A percentile compares a stretch with the other conserved stretches of the same genome.
phyloP scores from a whole-genome alignment of 2,329 filamentous ascomycete species.

The Ustilaginoidea virens region DNA sequence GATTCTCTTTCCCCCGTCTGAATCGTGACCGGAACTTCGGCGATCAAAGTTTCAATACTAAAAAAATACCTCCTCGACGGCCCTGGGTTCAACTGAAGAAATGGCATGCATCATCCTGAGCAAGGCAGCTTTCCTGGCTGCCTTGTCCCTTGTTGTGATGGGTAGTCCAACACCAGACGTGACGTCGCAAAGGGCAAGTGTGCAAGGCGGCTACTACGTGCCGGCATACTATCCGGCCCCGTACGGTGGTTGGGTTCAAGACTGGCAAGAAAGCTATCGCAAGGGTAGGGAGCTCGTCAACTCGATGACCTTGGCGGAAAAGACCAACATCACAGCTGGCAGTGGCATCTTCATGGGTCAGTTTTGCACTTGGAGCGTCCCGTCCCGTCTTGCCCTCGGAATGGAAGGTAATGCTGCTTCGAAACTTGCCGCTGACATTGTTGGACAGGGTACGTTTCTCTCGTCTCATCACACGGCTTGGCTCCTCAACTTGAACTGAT shows the following conservation, averaged over 20 bases:
- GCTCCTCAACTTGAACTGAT: no score
- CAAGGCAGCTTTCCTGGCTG: neutral
- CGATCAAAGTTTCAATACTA: no score
- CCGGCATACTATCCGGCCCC: slow-evolving; percentile 56
- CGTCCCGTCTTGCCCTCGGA: no score
- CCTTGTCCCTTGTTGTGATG: neutral
- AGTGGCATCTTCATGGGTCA: slow-evolving; percentile 56
- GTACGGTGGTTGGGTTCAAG: slow-evolving; percentile 52
- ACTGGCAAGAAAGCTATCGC: slow-evolving; percentile 54
- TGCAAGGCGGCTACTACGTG: slow-evolving; percentile 18
- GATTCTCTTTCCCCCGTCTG: no score
- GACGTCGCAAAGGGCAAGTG: neutral
- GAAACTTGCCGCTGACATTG: slow-evolving; percentile 1
- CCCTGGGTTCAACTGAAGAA: no score
- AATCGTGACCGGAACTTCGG: no score
- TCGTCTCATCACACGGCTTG: no score
- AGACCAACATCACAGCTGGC: slow-evolving; percentile 61
- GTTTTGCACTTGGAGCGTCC: slow-evolving; percentile 2
- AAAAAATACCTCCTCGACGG: no score
- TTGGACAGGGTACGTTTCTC: slow-evolving; percentile 3
- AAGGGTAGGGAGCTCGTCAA: slow-evolving; percentile 55
- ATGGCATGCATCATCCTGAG: neutral
- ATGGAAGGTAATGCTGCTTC: no score
- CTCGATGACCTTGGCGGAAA: slow-evolving; percentile 67
- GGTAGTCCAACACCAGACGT: neutral